Conservation (phyloP, 139 green algal species). For the Astrephomene gubernaculifera region DNA sequence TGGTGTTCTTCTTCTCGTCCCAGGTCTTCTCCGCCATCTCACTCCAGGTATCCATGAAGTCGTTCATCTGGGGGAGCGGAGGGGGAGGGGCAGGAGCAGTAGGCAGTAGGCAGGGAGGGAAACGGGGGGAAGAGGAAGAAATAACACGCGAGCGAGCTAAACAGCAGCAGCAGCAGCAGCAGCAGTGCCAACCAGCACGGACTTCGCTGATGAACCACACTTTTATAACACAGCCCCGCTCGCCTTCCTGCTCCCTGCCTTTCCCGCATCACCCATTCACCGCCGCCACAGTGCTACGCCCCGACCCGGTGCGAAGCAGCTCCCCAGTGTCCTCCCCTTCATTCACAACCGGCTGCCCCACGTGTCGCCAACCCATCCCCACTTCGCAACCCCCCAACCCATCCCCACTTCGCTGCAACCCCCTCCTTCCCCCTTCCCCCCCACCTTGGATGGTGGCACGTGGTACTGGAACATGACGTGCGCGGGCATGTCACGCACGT, state of each 20-base stretch:
- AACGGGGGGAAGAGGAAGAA: background rate
- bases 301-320: background rate
- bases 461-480: conserved; percentile 31
- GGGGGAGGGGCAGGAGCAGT: background rate
- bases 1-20: conserved; percentile 11
- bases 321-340: background rate
- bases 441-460: conserved; percentile 28
- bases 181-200: background rate
- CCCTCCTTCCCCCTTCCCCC: background rate
- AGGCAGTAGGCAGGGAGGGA: background rate
- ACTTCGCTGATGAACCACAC: background rate
- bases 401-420: background rate
- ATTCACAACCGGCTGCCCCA: background rate
- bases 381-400: background rate
- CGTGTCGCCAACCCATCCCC: background rate
- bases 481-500: conserved; percentile 21
- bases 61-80: background rate
- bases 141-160: too few species aligned
- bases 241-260: background rate
- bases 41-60: conserved; percentile 15
- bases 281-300: background rate
- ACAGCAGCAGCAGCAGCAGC: too few species aligned
- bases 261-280: background rate
- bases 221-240: background rate
- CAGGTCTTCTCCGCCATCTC: background rate